Base-by-base conservation (phyloP, 148 eudicot genomes). In the Oxyria digyna region DNA sequence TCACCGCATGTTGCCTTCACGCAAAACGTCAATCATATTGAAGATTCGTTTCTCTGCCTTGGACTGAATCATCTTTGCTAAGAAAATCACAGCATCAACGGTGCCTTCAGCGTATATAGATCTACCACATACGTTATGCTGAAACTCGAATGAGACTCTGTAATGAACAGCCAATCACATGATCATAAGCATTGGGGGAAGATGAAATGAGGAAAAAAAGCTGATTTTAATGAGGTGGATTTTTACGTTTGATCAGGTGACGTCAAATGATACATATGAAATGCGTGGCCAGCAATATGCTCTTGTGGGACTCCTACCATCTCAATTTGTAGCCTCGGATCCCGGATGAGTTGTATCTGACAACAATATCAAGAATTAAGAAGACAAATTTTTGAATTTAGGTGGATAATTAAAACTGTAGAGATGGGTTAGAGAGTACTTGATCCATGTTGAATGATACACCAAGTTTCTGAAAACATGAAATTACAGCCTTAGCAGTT, bases 71-170 rank as follows among this genome's bases (percentile, higher is more conserved):
- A 89, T 89, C 75, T 86, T 87, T n/a, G 94, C 89, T 26, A 93
- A 82, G 77, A 86, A 93, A 69, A 93, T 81, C 17, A 81, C 80
- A 31, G 98, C 98, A 85, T 93, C 98, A 59, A 93, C 86, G 15
- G 88, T 86, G 42, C 98, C 98, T 82, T 93, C 96, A 12, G 98
- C 98, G 67, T 93, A 93, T 73, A 93, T 87, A 40, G 98, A 93
- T 83, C 98, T 79, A 75, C 98, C 98, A 77, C 98, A 93, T 43
- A 93, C 98, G 69, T 89, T 87, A 73, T 92, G 96, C 78, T 89
- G 96, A 82, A 89, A 93, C 80, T 93, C 98, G 64, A 93, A 93
- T 26, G 88, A 73, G 48, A 93, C 98, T 57, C 98, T 93, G 83
- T 77, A 81, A 66, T 14, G 18, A 57, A 9, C 52, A 62, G 42